These are phyloP conservation scores for Seiridium unicorne DNA, from an alignment of 2,329 filamentous ascomycete genomes.

Conservation along the genomic window DNA sequence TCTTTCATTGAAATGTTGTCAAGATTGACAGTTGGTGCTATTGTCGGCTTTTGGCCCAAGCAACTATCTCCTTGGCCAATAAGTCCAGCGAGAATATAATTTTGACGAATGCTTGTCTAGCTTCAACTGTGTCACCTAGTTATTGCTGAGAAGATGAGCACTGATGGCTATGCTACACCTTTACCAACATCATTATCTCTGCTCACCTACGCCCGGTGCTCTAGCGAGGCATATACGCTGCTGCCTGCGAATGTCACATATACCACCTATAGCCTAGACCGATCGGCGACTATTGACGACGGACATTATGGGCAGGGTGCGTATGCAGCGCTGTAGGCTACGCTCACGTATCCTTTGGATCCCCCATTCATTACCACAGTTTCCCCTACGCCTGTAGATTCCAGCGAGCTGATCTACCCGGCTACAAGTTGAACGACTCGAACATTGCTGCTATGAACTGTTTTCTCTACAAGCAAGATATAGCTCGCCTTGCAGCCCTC, in stretches of 20 bases:
- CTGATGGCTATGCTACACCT: slow-evolving; percentile 3
- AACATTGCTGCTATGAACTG: slow-evolving; percentile 48
- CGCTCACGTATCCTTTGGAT: slow-evolving; percentile 1
- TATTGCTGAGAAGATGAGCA: slow-evolving; percentile 7
- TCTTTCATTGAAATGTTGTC: neutral
- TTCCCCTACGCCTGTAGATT: slow-evolving; percentile 52
- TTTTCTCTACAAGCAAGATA: slow-evolving; percentile 56
- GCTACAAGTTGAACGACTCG: slow-evolving; percentile 37
- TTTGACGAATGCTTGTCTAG: neutral
- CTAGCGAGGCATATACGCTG: neutral
- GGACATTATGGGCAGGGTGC: slow-evolving; percentile 6
- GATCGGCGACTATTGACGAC: neutral
- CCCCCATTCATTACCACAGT: slow-evolving; percentile 42
- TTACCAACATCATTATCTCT: slow-evolving; percentile 3
- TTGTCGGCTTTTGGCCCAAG: neutral
- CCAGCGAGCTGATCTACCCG: slow-evolving; percentile 52
- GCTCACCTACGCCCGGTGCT: neutral
- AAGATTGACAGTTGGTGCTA: neutral
- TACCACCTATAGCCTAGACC: slow-evolving; percentile 6
- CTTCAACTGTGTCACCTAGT: neutral
- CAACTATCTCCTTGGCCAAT: neutral
- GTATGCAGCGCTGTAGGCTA: slow-evolving; percentile 5
- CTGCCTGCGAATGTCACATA: neutral
- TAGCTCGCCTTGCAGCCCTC: slow-evolving; percentile 49
- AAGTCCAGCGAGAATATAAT: neutral